Percentiles rank a stretch among this genome's conserved stretches.
These are phyloP conservation scores for Lepidium campestre DNA, from an alignment of 441 rosid species.

Conservation along the genomic window DNA sequence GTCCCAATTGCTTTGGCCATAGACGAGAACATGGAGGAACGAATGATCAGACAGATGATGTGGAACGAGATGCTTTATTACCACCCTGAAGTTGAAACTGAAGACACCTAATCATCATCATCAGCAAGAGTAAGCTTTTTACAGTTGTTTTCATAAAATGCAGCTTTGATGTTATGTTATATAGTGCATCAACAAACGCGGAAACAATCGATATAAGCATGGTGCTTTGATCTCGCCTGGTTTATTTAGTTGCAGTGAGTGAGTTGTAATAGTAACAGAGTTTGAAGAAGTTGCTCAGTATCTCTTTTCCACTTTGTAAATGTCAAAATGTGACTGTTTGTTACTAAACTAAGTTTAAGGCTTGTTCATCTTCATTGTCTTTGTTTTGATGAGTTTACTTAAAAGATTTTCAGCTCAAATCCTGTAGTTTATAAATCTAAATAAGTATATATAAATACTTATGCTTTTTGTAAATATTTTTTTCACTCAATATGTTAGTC, in stretches of 20 bases:
- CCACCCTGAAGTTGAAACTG: constrained; percentile 42
- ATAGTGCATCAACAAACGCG: constrained; percentile 7
- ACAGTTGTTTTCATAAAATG: not conserved
- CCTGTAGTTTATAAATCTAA: not conserved
- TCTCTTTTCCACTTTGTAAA: constrained; percentile 17
- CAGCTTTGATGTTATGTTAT: constrained; percentile 23
- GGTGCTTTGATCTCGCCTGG: constrained; percentile 7
- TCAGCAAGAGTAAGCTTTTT: constrained; percentile 8
- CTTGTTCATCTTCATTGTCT: constrained; percentile 3
- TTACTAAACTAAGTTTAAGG: constrained; percentile 7
- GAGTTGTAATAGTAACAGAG: constrained; percentile 15
- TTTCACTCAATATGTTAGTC: too few species aligned
- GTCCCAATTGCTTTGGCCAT: constrained; percentile 48
- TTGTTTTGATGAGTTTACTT: not conserved
- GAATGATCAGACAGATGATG: constrained; percentile 55
- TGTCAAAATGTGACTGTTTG: constrained; percentile 13
- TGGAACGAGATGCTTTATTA: constrained; percentile 56
- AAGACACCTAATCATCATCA: not conserved
- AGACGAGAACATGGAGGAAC: constrained; percentile 47
- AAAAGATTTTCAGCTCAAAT: not conserved
- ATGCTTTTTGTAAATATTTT: too few species aligned
- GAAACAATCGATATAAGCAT: not conserved
- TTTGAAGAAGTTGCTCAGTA: constrained; percentile 11
- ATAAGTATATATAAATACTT: not conserved
- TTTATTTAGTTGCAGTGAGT: constrained; percentile 20